These are phyloP conservation scores for Avena atlantica DNA, from an alignment of 176 grass and related monocot species.

Conservation along the genomic window DNA sequence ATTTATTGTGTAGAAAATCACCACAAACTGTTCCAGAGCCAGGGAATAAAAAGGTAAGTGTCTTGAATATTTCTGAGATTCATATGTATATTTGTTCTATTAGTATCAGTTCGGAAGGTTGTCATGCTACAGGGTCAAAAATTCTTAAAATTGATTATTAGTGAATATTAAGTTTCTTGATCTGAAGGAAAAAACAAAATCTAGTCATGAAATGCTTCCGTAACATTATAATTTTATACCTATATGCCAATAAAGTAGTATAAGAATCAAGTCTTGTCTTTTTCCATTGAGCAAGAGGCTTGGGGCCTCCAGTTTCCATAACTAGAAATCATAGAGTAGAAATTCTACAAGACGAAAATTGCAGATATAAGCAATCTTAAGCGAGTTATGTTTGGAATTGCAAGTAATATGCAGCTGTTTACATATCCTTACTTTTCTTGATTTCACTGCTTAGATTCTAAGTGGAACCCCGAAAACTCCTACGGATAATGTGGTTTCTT, in stretches of 20 bases:
- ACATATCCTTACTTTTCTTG: slow-evolving; percentile 35
- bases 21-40: slow-evolving; percentile 44
- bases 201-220: slow-evolving; percentile 19
- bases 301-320: not conserved
- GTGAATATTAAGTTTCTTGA: slow-evolving; percentile 18
- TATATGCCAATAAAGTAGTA: slow-evolving; percentile 5
- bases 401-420: slow-evolving; percentile 29
- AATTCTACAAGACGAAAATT: slow-evolving; percentile 5
- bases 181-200: not conserved
- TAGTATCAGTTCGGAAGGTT: slow-evolving; percentile 16
- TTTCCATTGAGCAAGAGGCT: slow-evolving; percentile 11
- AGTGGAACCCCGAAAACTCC: slow-evolving; percentile 55
- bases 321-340: slow-evolving; percentile 1
- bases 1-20: slow-evolving; percentile 74
- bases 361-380: slow-evolving; percentile 23
- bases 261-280: slow-evolving; percentile 28
- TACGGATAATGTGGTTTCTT: slow-evolving; percentile 48
- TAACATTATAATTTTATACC: slow-evolving; percentile 21
- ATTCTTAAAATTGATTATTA: slow-evolving; percentile 17
- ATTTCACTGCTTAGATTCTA: slow-evolving; percentile 56
- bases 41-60: slow-evolving; percentile 51
- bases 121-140: not conserved
- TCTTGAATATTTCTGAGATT: slow-evolving; percentile 28
- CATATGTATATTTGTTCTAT: slow-evolving; percentile 17
- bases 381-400: not conserved